Evolutionary conservation across 2,329 filamentous ascomycete genomes (phyloP).

Genomic region (Cryphonectria carpinicola): DNA sequence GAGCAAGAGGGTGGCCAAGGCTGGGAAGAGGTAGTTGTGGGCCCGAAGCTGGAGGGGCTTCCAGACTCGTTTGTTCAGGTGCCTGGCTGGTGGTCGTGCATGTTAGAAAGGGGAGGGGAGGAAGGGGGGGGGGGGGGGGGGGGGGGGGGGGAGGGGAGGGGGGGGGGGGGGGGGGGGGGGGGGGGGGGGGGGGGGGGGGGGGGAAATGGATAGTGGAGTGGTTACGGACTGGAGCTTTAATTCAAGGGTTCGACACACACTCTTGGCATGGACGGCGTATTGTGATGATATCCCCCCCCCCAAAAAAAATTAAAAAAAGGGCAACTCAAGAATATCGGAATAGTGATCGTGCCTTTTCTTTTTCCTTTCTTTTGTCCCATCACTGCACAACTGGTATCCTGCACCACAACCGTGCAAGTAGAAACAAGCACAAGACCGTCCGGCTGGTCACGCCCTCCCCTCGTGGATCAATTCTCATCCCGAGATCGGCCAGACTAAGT

Average conservation of each 20-base stretch:
- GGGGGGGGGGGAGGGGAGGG: too few relatives aligned
- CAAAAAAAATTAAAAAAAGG: background rate
- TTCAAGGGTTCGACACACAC: background rate
- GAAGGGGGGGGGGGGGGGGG: too few relatives aligned
- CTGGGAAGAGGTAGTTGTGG: slow-evolving; percentile 38
- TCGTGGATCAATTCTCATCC: background rate
- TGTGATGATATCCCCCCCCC: slow-evolving; percentile 1
- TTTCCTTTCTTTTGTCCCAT: background rate
- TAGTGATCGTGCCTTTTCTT: background rate
- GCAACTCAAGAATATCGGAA: background rate
- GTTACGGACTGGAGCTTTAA: background rate
- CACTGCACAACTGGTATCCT: background rate
- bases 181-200: too few relatives aligned
- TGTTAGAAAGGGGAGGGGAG: background rate
- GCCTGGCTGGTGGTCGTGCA: background rate
- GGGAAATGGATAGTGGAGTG: background rate
- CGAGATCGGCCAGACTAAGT: background rate
- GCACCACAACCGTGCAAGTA: background rate
- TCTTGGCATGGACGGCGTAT: slow-evolving; percentile 10
- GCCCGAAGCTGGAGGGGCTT: background rate
- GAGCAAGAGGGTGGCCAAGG: slow-evolving; percentile 52
- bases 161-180: too few relatives aligned
- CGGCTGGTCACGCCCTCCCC: background rate
- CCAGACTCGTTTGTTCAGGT: background rate
- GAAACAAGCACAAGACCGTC: background rate